Evolutionary conservation across 1,284 basidiomycete species (phyloP).

Genomic region (Ustilago cynodontis): DNA sequence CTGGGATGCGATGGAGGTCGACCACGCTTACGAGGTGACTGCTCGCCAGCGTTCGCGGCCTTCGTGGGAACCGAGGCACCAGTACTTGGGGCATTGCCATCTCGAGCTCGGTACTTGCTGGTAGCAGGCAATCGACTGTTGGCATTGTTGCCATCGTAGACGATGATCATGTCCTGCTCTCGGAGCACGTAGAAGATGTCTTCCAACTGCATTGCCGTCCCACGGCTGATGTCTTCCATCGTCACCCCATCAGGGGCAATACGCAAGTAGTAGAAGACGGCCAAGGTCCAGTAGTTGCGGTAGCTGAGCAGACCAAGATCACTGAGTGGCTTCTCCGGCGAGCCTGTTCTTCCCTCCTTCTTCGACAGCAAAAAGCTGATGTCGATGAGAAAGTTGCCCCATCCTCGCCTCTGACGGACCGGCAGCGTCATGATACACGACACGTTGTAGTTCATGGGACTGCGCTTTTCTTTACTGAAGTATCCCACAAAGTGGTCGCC

Average conservation of each 20-base stretch:
- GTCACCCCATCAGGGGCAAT: slow-evolving; percentile 37
- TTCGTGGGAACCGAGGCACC: neutral
- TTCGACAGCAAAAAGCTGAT: slow-evolving; percentile 86
- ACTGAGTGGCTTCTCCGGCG: slow-evolving; percentile 95
- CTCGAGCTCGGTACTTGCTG: slow-evolving; percentile 54
- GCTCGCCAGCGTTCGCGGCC: neutral
- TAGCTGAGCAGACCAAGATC: slow-evolving; percentile 95
- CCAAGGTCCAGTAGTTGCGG: slow-evolving; percentile 92
- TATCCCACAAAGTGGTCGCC: slow-evolving; percentile 97
- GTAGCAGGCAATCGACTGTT: slow-evolving; percentile 54
- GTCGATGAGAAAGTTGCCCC: slow-evolving; percentile 94
- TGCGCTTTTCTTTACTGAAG: slow-evolving; percentile 98
- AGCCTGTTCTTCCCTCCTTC: slow-evolving; percentile 95
- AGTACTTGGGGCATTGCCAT: slow-evolving; percentile 21
- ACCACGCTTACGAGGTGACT: slow-evolving; percentile 38
- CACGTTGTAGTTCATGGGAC: slow-evolving; percentile 89
- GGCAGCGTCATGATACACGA: slow-evolving; percentile 99
- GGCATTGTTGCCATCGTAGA: slow-evolving; percentile 61
- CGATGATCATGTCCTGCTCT: slow-evolving; percentile 82
- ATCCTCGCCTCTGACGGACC: slow-evolving; percentile 88
- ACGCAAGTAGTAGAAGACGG: slow-evolving; percentile 77
- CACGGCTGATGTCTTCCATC: slow-evolving; percentile 81
- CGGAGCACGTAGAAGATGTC: slow-evolving; percentile 85
- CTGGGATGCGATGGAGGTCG: slow-evolving; percentile 32
- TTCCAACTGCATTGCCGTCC: slow-evolving; percentile 90